Evolutionary conservation across 768 basidiomycete genomes (phyloP).

Genomic region (Sporobolomyces pararoseus): DNA sequence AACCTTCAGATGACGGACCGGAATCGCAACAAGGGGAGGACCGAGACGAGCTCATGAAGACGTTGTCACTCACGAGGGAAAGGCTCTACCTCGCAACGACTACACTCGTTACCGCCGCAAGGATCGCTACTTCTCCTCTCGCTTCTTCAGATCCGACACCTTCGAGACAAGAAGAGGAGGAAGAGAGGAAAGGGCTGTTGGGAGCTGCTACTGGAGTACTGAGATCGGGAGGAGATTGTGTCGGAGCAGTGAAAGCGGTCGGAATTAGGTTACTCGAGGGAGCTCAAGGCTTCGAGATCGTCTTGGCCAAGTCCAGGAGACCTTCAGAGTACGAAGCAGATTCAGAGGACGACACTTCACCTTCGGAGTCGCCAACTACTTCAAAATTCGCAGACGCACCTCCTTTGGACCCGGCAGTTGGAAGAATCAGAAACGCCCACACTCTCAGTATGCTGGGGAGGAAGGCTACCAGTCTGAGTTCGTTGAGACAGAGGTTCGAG

Average conservation of each 20-base stretch:
- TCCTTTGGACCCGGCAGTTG: not conserved
- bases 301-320: constrained; percentile 6
- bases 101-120: constrained; percentile 80
- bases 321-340: constrained; percentile 19
- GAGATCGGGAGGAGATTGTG: constrained; percentile 82
- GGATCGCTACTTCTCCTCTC: constrained; percentile 63
- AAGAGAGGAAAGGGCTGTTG: constrained; percentile 71
- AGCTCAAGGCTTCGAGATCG: constrained; percentile 21
- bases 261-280: constrained; percentile 48
- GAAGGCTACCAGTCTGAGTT: constrained; percentile 48
- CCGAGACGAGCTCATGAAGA: constrained; percentile 57
- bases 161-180: constrained; percentile 62
- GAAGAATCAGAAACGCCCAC: constrained; percentile 44
- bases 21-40: constrained; percentile 7
- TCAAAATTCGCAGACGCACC: constrained; percentile 14
- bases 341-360: not conserved
- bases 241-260: constrained; percentile 77
- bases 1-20: not conserved
- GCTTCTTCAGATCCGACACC: constrained; percentile 34
- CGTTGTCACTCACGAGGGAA: constrained; percentile 69
- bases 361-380: not conserved
- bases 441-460: constrained; percentile 50
- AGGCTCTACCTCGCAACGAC: constrained; percentile 78
- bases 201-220: constrained; percentile 82
- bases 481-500: constrained; percentile 45